Evolutionary conservation across 2,329 filamentous ascomycete genomes (phyloP), one percentile per base, ranked within the genome.

Genomic region (Epichloe festucae): DNA sequence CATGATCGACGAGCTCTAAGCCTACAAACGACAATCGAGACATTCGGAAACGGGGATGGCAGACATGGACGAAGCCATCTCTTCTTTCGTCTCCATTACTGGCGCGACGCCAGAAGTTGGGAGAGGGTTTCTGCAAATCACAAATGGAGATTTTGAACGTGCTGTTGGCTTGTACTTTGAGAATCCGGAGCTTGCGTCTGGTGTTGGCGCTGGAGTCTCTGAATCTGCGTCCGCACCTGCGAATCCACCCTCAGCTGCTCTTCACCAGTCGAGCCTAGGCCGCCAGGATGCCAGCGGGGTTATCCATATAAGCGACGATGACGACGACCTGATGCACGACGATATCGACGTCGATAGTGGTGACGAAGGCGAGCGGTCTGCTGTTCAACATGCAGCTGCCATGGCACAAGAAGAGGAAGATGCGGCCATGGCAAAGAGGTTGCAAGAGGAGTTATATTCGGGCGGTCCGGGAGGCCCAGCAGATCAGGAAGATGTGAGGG

Each of bases 111-210:
- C 83, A 31, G 76, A 84, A 57, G 81, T 90, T 56, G 93, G 91
- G 34, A 79, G 81, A 55, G 85, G 87, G 59, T 95, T 94, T 67
- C 78, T 97, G 46, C 79, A 86, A 60, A 78, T 98, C 64, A 84
- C 89, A n/a, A 85, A 88, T 59, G 83, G 83, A 61, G 85, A 95
- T 64, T 73, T 91, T 49, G 82, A 89, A 67, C 85, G 91, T 62
- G 93, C 93, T 27, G 84, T 96, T 60, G 82, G 88, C 62, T 81
- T 97, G 12, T 98, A 83, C 71, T 97, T 89, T 67, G 89, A 94
- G 63, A 93, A 86, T 64, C 87, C 86, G 43, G 89, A 91, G 46
- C 79, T 84, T 6, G 64, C 66, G n/a, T 64, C 63, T 19, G 64
- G 64, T 3, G 59, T 69, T 6, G 65, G 65, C 39, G 65, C 66